Evolutionary conservation across 2,329 filamentous ascomycete genomes (phyloP), one percentile per base, ranked within the genome.

Genomic region (Neonectria hederae): DNA sequence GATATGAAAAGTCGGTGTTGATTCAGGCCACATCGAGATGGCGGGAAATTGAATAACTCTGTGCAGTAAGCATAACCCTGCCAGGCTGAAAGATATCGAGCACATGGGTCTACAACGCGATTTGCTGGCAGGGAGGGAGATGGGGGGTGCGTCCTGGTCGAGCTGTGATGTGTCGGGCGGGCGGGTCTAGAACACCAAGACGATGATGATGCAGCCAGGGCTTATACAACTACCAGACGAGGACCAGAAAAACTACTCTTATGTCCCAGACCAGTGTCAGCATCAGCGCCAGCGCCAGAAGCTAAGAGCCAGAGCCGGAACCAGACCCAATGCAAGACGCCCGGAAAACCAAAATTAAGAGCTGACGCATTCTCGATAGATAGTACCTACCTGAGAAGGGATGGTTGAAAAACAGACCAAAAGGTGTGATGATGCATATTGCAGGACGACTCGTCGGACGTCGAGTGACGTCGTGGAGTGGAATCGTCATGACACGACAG

Each of bases 1-100:
- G 28, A 71, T 66, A 58, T 74, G 58, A 72, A 61, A 19, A 13
- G n/a, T 19, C 38, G 38, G 11, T 46, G n/a, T 26, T 9, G 3
- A 48, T 14, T 9, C 6, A 48, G 21, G 45, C n/a, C 32, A 10
- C n/a, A 21, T 21, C n/a, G 7, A 19, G n/a, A 19, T 42, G 3
- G 4, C 38, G n/a, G 35, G 38, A n/a, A 19, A 11, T 19, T 42
- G 38, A 42, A 42, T 19, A 19, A 42, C n/a, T 42, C 38, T 42
- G 7, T 21, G n/a, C 38, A 19, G 9, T 19, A 42, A 40, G n/a
- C 17, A 19, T 19, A 42, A 42, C n/a, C 38, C 38, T 42, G n/a
- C 9, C 38, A 9, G 38, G 38, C 38, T 19, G 38, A 19, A n/a
- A 42, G 17, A 42, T 11, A 42, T 42, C 17, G 17, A 19, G 38